These are phyloP conservation scores for Baorangia bicolor DNA, from an alignment of 768 basidiomycete genomes.

Conservation along the genomic window DNA sequence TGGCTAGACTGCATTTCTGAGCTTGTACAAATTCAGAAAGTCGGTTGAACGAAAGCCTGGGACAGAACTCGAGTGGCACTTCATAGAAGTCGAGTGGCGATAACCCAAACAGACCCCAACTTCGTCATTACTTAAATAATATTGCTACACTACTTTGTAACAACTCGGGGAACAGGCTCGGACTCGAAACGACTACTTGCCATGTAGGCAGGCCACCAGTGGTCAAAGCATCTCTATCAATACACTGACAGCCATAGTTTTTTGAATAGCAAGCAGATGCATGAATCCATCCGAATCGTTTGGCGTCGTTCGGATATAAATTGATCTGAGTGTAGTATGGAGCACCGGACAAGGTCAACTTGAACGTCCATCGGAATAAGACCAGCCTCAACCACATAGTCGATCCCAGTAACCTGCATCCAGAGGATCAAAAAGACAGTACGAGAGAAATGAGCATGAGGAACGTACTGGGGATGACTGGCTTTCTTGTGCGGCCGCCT, in stretches of 20 bases:
- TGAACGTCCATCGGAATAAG: not conserved
- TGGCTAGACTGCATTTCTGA: conserved; percentile 11
- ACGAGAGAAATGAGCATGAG: not conserved
- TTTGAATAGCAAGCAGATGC: not conserved
- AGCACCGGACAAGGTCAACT: not conserved
- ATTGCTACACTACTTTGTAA: too few species aligned
- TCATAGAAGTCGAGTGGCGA: not conserved
- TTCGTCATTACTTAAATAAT: too few species aligned
- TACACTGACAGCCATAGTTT: not conserved
- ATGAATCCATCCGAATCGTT: not conserved
- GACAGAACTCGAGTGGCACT: not conserved
- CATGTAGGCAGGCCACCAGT: too few species aligned
- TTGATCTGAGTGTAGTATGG: too few species aligned
- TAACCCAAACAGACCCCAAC: not conserved
- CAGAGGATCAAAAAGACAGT: not conserved
- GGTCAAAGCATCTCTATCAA: too few species aligned
- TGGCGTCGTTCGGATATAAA: too few species aligned
- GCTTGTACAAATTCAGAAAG: not conserved
- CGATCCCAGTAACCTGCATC: conserved; percentile 4
- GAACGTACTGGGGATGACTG: conserved; percentile 12
- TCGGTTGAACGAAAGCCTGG: not conserved
- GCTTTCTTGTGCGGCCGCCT: conserved; percentile 2
- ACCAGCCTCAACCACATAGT: conserved; percentile 1
- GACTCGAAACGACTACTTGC: too few species aligned
- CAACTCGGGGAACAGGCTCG: not conserved